A percentile compares a stretch with the other conserved stretches of the same genome.
Conservation (phyloP, 1,284 basidiomycete genomes). For the Neonothopanus nambi region DNA sequence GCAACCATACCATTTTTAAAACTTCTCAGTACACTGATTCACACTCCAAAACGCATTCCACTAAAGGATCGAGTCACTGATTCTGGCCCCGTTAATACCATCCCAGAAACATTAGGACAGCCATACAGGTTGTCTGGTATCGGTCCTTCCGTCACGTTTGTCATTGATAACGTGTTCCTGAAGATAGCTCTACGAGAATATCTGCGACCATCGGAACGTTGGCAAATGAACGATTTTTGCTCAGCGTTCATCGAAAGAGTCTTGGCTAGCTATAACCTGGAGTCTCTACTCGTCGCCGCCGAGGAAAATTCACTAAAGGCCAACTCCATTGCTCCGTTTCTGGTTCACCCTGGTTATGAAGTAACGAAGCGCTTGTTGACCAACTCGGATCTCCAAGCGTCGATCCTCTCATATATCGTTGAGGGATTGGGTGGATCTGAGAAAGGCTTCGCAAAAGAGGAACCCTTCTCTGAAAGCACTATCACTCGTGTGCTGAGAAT, state of each 20-base stretch:
- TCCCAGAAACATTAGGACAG: constrained; percentile 76
- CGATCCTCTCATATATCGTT: constrained; percentile 75
- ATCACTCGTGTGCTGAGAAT: constrained; percentile 84
- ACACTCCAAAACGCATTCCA: constrained; percentile 70
- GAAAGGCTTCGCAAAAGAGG: constrained; percentile 64
- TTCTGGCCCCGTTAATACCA: constrained; percentile 65
- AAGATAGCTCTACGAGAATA: constrained; percentile 76
- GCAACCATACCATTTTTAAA: constrained; percentile 87
- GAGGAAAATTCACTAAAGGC: constrained; percentile 52
- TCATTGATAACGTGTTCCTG: constrained; percentile 86
- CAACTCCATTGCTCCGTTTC: constrained; percentile 54
- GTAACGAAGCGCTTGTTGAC: constrained; percentile 82
- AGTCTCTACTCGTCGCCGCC: constrained; percentile 52
- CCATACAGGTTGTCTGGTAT: constrained; percentile 78
- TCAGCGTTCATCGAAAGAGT: constrained; percentile 86
- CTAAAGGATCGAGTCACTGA: constrained; percentile 60
- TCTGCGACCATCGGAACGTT: constrained; percentile 73
- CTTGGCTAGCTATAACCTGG: constrained; percentile 80
- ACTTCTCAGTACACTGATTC: constrained; percentile 80
- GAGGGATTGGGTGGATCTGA: constrained; percentile 80
- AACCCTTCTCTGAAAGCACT: constrained; percentile 71
- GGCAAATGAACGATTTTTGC: constrained; percentile 85
- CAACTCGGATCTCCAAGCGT: constrained; percentile 68
- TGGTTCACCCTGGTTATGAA: constrained; percentile 87
- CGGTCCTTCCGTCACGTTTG: constrained; percentile 78